Evolutionary conservation across 2,329 filamentous ascomycete genomes (phyloP).

Genomic region (Xylariaceae sp.): DNA sequence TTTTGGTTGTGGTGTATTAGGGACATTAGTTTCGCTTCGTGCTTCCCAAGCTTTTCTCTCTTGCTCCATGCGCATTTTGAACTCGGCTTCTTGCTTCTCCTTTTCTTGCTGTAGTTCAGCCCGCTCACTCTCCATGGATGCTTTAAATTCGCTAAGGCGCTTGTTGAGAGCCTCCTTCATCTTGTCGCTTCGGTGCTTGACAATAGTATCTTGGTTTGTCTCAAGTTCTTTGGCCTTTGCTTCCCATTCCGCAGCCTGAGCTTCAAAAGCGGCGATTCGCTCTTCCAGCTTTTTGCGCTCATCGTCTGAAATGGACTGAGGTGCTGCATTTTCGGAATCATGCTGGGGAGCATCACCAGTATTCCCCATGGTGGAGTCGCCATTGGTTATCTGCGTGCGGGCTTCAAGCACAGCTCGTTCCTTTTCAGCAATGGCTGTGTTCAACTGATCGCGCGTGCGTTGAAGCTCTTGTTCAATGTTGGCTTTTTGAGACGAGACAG

Average conservation of each 20-base stretch:
- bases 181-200: slow-evolving; percentile 61
- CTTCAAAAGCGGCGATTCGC: slow-evolving; percentile 54
- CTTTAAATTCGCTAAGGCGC: slow-evolving; percentile 62
- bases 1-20: slow-evolving; percentile 38
- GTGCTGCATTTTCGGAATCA: slow-evolving; percentile 13
- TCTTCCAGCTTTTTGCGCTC: slow-evolving; percentile 58
- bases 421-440: slow-evolving; percentile 55
- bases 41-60: slow-evolving; percentile 30
- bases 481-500: slow-evolving; percentile 61
- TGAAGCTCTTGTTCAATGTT: slow-evolving; percentile 59
- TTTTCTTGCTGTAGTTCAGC: slow-evolving; percentile 58
- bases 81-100: slow-evolving; percentile 55
- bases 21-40: slow-evolving; percentile 23
- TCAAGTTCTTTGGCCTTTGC: slow-evolving; percentile 60
- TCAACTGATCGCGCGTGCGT: slow-evolving; percentile 52
- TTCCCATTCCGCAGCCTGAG: slow-evolving; percentile 59
- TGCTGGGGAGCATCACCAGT: slow-evolving; percentile 20
- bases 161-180: slow-evolving; percentile 65
- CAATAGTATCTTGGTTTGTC: slow-evolving; percentile 51
- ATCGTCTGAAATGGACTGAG: slow-evolving; percentile 44
- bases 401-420: slow-evolving; percentile 52
- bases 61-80: slow-evolving; percentile 29
- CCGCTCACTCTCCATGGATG: slow-evolving; percentile 43
- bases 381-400: slow-evolving; percentile 25
- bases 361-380: slow-evolving; percentile 30